phyloP scores from a whole-genome alignment of 2,329 filamentous ascomycete species.

The Cladosporium sp. region DNA sequence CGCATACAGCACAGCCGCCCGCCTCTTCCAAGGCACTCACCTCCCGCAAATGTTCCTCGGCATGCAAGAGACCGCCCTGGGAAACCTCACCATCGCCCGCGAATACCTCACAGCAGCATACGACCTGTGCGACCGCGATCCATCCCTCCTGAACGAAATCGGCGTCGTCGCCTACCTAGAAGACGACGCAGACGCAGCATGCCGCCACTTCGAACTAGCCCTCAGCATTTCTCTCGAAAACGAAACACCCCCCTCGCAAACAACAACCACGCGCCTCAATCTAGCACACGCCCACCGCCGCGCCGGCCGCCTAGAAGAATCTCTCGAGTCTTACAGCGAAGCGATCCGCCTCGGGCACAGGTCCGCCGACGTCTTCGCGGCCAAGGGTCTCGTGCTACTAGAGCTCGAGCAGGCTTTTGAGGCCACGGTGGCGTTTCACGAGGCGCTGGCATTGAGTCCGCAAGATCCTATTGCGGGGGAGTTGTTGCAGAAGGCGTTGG shows the following conservation, averaged over 20 bases:
- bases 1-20: conserved; percentile 90
- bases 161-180: conserved; percentile 96
- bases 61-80: conserved; percentile 96
- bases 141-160: conserved; percentile 88
- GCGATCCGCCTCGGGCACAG: conserved; percentile 75
- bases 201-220: conserved; percentile 71
- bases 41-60: conserved; percentile 92
- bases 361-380: conserved; percentile 70
- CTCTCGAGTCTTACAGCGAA: conserved; percentile 77
- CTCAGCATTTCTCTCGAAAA: conserved; percentile 74
- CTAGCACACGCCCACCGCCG: conserved; percentile 83
- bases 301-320: conserved; percentile 61
- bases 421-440: conserved; percentile 76
- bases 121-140: conserved; percentile 75
- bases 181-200: conserved; percentile 68
- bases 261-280: conserved; percentile 80
- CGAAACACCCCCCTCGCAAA: conserved; percentile 67
- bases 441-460: conserved; percentile 72
- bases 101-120: conserved; percentile 93
- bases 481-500: conserved; percentile 65
- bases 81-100: conserved; percentile 88
- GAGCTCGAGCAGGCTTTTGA: conserved; percentile 71
- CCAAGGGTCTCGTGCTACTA: conserved; percentile 78
- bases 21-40: conserved; percentile 94
- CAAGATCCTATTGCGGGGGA: conserved; percentile 80